Conservation (phyloP, 1,284 basidiomycete genomes). For the Paramarasmius palmivorus region DNA sequence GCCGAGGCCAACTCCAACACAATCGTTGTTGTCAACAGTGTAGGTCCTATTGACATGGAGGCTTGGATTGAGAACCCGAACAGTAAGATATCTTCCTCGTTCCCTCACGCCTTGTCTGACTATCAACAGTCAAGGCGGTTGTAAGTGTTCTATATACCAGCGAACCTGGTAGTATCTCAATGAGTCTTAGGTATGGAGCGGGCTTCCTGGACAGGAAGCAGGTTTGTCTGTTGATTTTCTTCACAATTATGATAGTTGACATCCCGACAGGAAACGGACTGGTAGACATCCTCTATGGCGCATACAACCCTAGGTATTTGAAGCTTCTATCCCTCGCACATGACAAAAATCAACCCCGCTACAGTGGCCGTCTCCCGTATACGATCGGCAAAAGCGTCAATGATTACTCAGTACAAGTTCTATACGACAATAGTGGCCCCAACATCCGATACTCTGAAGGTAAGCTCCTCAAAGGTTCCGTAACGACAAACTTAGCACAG, state of each 20-base stretch:
- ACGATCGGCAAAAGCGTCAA: constrained; percentile 58
- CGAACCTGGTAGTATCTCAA: neutral
- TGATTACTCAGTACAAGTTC: constrained; percentile 57
- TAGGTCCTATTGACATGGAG: constrained; percentile 68
- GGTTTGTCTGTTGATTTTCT: constrained; percentile 30
- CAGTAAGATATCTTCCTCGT: constrained; percentile 36
- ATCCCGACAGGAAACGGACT: constrained; percentile 51
- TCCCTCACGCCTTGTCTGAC: neutral
- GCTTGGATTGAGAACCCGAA: constrained; percentile 65
- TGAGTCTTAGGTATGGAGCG: constrained; percentile 45
- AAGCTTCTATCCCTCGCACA: constrained; percentile 32
- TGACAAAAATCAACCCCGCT: constrained; percentile 13
- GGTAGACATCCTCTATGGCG: constrained; percentile 62
- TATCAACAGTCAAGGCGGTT: constrained; percentile 46
- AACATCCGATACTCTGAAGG: constrained; percentile 48
- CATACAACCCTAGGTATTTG: constrained; percentile 62
- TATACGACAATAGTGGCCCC: constrained; percentile 33
- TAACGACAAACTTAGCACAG: neutral
- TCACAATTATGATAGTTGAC: neutral
- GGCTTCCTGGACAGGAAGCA: constrained; percentile 72
- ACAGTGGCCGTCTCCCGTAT: constrained; percentile 53
- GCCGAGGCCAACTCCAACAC: constrained; percentile 63
- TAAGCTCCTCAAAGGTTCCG: neutral
- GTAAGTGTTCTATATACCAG: constrained; percentile 27
- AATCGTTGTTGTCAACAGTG: constrained; percentile 76